Percentiles rank a stretch among this genome's conserved stretches.
Evolutionary conservation across 164 flowering plant species (phyloP).

Genomic region (Houttuynia cordata): DNA sequence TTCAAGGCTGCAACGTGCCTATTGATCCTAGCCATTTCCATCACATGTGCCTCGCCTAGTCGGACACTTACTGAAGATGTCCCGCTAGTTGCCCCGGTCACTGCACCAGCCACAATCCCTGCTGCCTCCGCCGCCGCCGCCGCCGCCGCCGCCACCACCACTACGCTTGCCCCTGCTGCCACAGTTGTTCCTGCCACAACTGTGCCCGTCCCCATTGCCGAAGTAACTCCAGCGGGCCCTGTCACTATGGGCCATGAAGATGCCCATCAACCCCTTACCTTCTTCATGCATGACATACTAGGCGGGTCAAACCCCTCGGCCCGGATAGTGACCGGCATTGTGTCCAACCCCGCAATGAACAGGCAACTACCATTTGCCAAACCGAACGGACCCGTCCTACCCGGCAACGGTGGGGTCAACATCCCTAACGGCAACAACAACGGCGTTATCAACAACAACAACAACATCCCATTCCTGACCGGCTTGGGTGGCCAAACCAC

Average conservation of each 20-base stretch:
- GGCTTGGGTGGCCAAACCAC: slow-evolving; percentile 28
- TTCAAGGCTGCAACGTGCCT: neutral
- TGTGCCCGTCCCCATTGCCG: neutral
- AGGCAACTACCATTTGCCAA: slow-evolving; percentile 64
- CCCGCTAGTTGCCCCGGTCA: slow-evolving; percentile 4
- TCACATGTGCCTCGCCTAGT: slow-evolving; percentile 30
- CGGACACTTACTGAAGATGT: slow-evolving; percentile 34
- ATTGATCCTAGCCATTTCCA: slow-evolving; percentile 23
- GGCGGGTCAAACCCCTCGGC: slow-evolving; percentile 47
- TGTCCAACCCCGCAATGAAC: slow-evolving; percentile 39
- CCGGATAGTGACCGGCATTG: slow-evolving; percentile 45
- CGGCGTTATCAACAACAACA: slow-evolving; percentile 4
- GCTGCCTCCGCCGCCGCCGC: too few relatives aligned
- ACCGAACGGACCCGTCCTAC: slow-evolving; percentile 54
- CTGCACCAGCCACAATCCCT: slow-evolving; percentile 1
- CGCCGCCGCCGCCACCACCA: slow-evolving; percentile 4
- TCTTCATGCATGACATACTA: slow-evolving; percentile 43
- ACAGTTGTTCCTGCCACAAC: too few relatives aligned
- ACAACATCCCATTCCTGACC: slow-evolving; percentile 17
- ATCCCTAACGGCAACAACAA: slow-evolving; percentile 20
- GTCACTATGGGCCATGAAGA: slow-evolving; percentile 5
- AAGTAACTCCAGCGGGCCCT: slow-evolving; percentile 7
- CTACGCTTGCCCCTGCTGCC: slow-evolving; percentile 5
- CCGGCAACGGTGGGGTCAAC: slow-evolving; percentile 28
- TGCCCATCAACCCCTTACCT: slow-evolving; percentile 18